A percentile compares a stretch with the other conserved stretches of the same genome.
phyloP scores from a whole-genome alignment of 140 eudicot genomes.

The Bidens hawaiensis region DNA sequence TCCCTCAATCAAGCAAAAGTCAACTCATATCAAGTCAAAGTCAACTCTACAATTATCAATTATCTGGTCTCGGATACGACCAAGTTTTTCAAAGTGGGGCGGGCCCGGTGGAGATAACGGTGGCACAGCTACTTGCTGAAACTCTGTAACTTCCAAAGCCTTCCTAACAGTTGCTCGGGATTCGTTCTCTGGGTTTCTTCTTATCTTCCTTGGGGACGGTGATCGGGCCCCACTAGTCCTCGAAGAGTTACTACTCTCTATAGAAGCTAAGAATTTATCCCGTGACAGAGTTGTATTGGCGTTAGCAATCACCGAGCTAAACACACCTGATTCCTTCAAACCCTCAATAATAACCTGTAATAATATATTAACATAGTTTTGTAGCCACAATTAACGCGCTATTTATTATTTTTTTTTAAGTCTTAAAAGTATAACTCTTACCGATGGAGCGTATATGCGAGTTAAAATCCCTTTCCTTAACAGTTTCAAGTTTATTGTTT shows the following conservation, averaged over 20 bases:
- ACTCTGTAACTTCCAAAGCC: conserved; percentile 28
- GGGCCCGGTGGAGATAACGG: conserved; percentile 83
- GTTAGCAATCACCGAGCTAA: conserved; percentile 60
- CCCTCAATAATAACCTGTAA: conserved; percentile 78
- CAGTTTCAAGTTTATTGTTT: conserved; percentile 53
- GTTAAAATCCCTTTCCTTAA: conserved; percentile 75
- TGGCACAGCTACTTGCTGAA: conserved; percentile 65
- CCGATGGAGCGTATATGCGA: conserved; percentile 94
- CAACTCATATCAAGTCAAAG: conserved; percentile 27
- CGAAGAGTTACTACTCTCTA: conserved; percentile 60
- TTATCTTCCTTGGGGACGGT: conserved; percentile 51
- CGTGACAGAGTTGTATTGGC: conserved; percentile 53
- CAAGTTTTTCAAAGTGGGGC: conserved; percentile 30
- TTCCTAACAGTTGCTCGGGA: conserved; percentile 60
- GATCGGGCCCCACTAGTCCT: conserved; percentile 32
- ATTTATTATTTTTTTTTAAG: not conserved
- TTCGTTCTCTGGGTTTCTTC: conserved; percentile 24
- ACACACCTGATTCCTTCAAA: conserved; percentile 84
- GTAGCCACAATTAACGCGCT: not conserved
- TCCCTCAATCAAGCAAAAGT: conserved; percentile 29
- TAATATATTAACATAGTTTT: not conserved
- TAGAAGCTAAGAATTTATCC: conserved; percentile 62
- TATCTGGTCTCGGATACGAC: conserved; percentile 30
- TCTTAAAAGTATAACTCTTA: conserved; percentile 25
- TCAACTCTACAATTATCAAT: conserved; percentile 19